Conservation (phyloP, 345 rosid genomes). For the Odontarrhena argentea region DNA sequence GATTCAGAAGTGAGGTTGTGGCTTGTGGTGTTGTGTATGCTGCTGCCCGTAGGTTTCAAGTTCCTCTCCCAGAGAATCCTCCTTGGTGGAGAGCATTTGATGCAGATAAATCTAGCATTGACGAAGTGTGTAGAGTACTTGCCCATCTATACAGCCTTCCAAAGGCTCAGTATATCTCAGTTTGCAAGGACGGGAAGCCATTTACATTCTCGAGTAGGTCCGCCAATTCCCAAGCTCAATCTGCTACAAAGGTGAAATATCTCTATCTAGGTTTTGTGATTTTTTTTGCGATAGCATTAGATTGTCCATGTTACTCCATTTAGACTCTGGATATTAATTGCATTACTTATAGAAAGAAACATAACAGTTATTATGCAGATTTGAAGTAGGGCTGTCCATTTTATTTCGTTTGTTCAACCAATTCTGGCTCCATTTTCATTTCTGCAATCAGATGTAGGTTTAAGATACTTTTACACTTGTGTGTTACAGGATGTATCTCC, state of each 20-base stretch:
- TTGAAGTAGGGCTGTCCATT: not conserved
- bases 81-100: constrained; percentile 99
- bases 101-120: no score
- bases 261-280: not conserved
- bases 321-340: not conserved
- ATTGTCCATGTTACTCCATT: constrained; percentile 6
- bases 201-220: constrained; percentile 72
- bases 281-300: not conserved
- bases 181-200: constrained; percentile 80
- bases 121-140: constrained; percentile 82
- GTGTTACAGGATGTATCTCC: constrained; percentile 58
- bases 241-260: constrained; percentile 55
- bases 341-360: not conserved
- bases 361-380: not conserved
- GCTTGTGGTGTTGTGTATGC: constrained; percentile 98
- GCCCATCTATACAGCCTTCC: constrained; percentile 88
- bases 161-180: constrained; percentile 73
- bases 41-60: constrained; percentile 88
- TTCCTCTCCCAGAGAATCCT: constrained; percentile 90
- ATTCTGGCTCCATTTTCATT: not conserved
- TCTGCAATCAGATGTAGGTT: constrained; percentile 1
- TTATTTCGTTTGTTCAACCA: not conserved
- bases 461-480: constrained; percentile 5
- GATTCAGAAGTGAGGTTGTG: constrained; percentile 94
- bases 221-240: constrained; percentile 56